Evolutionary conservation across 164 flowering plant species (phyloP).

Genomic region (Echeveria elegans): DNA sequence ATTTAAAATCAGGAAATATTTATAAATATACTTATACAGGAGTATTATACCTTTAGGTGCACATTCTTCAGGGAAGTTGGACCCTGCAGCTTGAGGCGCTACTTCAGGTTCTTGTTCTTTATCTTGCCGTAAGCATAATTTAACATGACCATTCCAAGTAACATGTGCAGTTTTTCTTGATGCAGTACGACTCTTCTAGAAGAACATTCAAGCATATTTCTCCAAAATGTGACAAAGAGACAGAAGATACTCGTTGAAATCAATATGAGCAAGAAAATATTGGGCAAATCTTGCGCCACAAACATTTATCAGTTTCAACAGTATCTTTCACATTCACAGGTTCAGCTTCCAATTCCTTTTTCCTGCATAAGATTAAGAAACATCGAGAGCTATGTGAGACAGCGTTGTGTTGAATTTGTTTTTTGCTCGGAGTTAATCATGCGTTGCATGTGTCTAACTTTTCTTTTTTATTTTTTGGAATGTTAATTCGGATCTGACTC

Average conservation of each 20-base stretch:
- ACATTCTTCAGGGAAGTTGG: constrained; percentile 69
- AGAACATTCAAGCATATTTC: no score
- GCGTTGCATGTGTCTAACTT: no score
- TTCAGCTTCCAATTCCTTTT: constrained; percentile 98
- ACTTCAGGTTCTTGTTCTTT: constrained; percentile 85
- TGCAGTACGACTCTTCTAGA: background rate
- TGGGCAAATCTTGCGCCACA: background rate
- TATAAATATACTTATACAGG: background rate
- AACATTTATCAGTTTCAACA: constrained; percentile 27
- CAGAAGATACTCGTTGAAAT: background rate
- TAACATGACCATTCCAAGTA: background rate
- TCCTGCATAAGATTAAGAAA: constrained; percentile 31
- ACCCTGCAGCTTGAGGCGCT: constrained; percentile 48
- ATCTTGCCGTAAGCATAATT: constrained; percentile 58
- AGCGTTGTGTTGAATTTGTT: no score
- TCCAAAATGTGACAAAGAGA: background rate
- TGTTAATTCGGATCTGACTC: no score
- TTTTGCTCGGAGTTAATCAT: no score
- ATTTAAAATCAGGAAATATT: background rate
- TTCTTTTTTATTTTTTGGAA: no score
- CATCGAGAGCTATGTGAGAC: background rate
- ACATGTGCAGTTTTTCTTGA: background rate
- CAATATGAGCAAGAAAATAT: background rate
- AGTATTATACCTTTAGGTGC: constrained; percentile 50
- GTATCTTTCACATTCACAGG: constrained; percentile 93